These are phyloP conservation scores for Cryptococcus floricola DNA, from an alignment of 1,284 basidiomycete species.

Conservation along the genomic window DNA sequence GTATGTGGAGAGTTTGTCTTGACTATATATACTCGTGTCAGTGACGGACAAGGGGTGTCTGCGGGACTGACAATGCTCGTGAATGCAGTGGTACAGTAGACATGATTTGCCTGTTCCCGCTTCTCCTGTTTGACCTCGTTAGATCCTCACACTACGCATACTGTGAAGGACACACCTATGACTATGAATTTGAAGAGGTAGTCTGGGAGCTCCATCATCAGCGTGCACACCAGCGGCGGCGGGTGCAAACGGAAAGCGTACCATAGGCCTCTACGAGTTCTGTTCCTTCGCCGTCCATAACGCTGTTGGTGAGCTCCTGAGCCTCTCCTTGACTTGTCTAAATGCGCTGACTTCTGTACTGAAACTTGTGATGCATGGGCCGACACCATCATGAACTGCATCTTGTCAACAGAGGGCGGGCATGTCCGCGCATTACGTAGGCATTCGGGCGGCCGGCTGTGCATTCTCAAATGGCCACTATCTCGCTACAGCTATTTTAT, in stretches of 20 bases:
- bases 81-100: conserved; percentile 89
- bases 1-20: conserved; percentile 96
- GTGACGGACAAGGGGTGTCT: background rate
- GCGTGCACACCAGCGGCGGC: background rate
- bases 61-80: conserved; percentile 74
- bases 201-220: conserved; percentile 56
- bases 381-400: background rate
- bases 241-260: conserved; percentile 42
- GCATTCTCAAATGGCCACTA: too few species aligned
- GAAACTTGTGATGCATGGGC: background rate
- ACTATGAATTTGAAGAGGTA: conserved; percentile 97
- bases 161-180: conserved; percentile 85
- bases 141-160: conserved; percentile 89
- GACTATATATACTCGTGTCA: conserved; percentile 55
- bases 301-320: background rate
- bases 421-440: background rate
- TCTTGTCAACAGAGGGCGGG: background rate
- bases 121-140: conserved; percentile 61
- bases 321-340: background rate
- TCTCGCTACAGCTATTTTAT: too few species aligned
- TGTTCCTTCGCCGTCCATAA: conserved; percentile 61
- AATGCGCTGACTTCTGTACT: background rate
- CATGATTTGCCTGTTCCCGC: conserved; percentile 96
- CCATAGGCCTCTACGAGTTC: conserved; percentile 91
- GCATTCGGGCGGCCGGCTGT: too few species aligned